These are phyloP conservation scores for Candida incommunis DNA, from an alignment of 805 yeast species.

Conservation along the genomic window DNA sequence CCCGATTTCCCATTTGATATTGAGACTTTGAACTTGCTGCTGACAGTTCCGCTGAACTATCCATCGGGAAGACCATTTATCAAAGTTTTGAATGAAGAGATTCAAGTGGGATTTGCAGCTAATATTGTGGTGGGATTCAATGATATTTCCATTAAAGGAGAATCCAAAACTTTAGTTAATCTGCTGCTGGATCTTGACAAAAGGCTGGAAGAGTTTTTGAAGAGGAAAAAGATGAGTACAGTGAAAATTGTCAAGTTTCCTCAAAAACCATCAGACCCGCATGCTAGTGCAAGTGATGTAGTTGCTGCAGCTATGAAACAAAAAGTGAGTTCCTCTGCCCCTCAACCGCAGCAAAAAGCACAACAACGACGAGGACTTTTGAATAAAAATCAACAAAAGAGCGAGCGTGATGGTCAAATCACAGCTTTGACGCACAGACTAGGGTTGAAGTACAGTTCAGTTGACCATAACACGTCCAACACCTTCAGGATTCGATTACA, in stretches of 20 bases:
- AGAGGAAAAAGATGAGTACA: conserved; percentile 45
- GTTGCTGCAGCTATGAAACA: not conserved
- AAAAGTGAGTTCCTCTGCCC: not conserved
- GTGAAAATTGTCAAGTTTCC: conserved; percentile 38
- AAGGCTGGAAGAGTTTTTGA: conserved; percentile 43
- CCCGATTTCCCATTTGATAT: conserved; percentile 64
- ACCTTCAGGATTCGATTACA: not conserved
- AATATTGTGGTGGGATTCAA: conserved; percentile 56
- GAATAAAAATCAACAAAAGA: not conserved
- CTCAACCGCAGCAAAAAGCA: not conserved
- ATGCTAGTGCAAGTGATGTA: not conserved
- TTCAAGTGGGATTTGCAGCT: conserved; percentile 53
- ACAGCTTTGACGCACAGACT: not conserved
- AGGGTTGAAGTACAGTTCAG: not conserved
- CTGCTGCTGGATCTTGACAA: conserved; percentile 41
- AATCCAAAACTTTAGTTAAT: conserved; percentile 32
- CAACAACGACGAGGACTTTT: not conserved
- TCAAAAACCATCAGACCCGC: not conserved
- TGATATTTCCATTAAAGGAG: conserved; percentile 25
- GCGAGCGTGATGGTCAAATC: not conserved
- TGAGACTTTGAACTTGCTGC: conserved; percentile 34
- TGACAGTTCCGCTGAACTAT: conserved; percentile 41
- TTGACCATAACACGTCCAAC: not conserved
- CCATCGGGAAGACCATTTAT: conserved; percentile 40
- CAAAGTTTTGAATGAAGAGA: conserved; percentile 47